phyloP scores from a whole-genome alignment of 768 basidiomycete species.

The Tephrocybe rancida region DNA sequence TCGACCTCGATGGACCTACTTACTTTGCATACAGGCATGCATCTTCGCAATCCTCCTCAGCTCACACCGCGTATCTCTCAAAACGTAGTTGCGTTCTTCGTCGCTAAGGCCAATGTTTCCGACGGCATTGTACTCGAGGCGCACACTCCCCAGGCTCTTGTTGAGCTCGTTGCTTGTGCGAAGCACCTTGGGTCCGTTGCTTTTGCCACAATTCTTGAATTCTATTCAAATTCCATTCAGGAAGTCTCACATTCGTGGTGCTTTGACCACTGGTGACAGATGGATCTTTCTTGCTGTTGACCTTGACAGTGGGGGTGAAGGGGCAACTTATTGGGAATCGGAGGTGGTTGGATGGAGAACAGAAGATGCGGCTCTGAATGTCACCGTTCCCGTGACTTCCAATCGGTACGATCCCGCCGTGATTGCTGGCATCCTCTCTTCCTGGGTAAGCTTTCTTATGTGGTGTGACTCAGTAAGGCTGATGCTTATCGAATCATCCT shows the following conservation, averaged over 20 bases:
- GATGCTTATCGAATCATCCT: not conserved
- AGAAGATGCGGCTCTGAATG: not conserved
- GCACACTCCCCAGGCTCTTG: slow-evolving; percentile 6
- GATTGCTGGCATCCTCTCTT: slow-evolving; percentile 15
- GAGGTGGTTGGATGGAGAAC: slow-evolving; percentile 5
- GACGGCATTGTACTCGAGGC: not conserved
- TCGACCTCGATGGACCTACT: slow-evolving; percentile 8
- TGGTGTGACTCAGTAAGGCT: slow-evolving; percentile 2
- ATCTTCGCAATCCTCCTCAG: slow-evolving; percentile 6
- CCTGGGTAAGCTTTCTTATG: slow-evolving; percentile 11
- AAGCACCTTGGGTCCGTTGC: slow-evolving; percentile 14
- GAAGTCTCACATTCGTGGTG: slow-evolving; percentile 16
- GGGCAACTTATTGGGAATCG: slow-evolving; percentile 13
- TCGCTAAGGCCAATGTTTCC: not conserved
- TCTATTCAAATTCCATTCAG: slow-evolving; percentile 5
- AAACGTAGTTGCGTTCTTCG: slow-evolving; percentile 4
- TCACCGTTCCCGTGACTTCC: slow-evolving; percentile 8
- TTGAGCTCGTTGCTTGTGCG: slow-evolving; percentile 15
- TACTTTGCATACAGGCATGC: slow-evolving; percentile 5
- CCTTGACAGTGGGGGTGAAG: slow-evolving; percentile 12
- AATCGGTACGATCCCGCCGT: slow-evolving; percentile 10
- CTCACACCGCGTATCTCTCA: slow-evolving; percentile 3
- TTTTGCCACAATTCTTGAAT: slow-evolving; percentile 5
- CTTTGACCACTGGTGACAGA: slow-evolving; percentile 15
- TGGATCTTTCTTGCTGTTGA: slow-evolving; percentile 18